phyloP scores from a whole-genome alignment of 306 rosid genomes.

The Cicer bijugum region DNA sequence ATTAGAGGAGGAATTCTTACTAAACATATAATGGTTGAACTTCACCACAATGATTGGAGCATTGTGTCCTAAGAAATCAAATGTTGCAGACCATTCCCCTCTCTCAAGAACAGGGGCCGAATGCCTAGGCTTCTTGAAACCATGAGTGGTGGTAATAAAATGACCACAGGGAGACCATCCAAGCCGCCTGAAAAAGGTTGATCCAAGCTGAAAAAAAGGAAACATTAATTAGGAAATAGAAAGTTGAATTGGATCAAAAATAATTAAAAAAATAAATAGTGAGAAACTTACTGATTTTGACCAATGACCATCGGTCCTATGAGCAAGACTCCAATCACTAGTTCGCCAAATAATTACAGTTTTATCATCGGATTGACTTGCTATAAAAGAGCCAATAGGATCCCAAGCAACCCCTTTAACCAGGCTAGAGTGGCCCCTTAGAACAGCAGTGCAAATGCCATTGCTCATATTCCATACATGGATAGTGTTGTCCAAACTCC shows the following conservation, averaged over 20 bases:
- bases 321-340: slow-evolving; percentile 99
- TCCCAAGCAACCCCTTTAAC: slow-evolving; percentile 99
- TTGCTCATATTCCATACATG: slow-evolving; percentile 95
- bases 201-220: slow-evolving; percentile 79
- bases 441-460: slow-evolving; percentile 97
- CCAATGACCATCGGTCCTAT: slow-evolving; percentile 98
- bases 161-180: slow-evolving; percentile 99
- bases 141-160: slow-evolving; percentile 97
- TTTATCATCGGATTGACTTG: slow-evolving; percentile 98
- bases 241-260: slow-evolving; percentile 34
- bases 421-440: slow-evolving; percentile 97
- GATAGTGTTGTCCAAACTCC: slow-evolving; percentile 93
- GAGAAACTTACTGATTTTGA: slow-evolving; percentile 79
- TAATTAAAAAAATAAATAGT: background rate
- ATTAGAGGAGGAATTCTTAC: slow-evolving; percentile 65
- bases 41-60: slow-evolving; percentile 96
- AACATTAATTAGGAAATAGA: slow-evolving; percentile 47
- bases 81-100: slow-evolving; percentile 99
- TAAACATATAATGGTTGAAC: slow-evolving; percentile 96
- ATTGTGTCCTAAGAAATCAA: slow-evolving; percentile 97
- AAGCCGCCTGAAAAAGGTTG: slow-evolving; percentile 96
- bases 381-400: slow-evolving; percentile 97
- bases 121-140: slow-evolving; percentile 99
- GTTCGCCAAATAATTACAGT: slow-evolving; percentile 98
- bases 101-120: slow-evolving; percentile 99